phyloP scores from a whole-genome alignment of 2,329 filamentous ascomycete genomes.

The Aspergillus eucalypticola region DNA sequence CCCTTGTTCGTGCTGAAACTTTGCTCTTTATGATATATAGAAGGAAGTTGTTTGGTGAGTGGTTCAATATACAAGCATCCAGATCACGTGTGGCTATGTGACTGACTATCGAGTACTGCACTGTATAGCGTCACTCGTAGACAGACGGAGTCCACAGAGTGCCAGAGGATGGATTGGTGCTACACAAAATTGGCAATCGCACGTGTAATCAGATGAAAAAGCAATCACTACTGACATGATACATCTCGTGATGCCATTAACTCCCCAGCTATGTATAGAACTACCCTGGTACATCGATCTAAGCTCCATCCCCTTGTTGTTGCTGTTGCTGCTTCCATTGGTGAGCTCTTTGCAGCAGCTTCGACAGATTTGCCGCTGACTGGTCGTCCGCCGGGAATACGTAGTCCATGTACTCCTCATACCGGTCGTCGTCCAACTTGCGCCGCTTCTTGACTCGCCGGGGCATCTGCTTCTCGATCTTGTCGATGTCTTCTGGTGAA shows the following conservation, averaged over 20 bases:
- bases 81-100: too few relatives aligned
- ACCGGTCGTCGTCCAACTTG: constrained; percentile 86
- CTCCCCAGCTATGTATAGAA: background rate
- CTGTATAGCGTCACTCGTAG: too few relatives aligned
- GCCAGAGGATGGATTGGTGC: too few relatives aligned
- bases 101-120: too few relatives aligned
- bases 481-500: constrained; percentile 69
- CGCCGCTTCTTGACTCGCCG: constrained; percentile 88
- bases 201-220: too few relatives aligned
- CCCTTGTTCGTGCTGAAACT: background rate
- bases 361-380: constrained; percentile 78
- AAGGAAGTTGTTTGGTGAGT: too few relatives aligned
- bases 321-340: constrained; percentile 77
- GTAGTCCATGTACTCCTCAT: constrained; percentile 96
- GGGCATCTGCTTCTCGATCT: constrained; percentile 91
- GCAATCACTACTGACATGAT: background rate
- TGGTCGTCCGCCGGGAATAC: constrained; percentile 95
- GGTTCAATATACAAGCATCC: too few relatives aligned
- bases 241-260: background rate
- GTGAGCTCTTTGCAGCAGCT: constrained; percentile 80
- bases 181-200: too few relatives aligned
- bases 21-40: too few relatives aligned
- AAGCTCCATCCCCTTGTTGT: constrained; percentile 37
- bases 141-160: too few relatives aligned
- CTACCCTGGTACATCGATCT: background rate